Conservation (phyloP, 176 grass and related monocot species). For the Aegilops speltoides region DNA sequence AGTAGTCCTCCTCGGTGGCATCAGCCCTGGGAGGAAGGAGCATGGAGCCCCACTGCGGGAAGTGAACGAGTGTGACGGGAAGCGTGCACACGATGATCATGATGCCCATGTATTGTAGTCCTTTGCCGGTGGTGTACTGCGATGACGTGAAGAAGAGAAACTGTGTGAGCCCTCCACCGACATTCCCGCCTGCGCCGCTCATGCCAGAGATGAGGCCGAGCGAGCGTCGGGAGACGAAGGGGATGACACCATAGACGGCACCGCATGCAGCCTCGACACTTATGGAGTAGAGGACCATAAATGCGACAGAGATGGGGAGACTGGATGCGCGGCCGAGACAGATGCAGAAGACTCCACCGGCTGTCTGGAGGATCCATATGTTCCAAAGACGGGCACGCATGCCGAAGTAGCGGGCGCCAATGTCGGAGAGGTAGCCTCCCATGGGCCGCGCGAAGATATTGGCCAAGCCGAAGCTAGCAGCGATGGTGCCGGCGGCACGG, state of each 20-base stretch:
- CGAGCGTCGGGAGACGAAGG: slow-evolving; percentile 60
- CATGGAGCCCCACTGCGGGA: not conserved
- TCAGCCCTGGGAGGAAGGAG: not conserved
- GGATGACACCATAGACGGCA: slow-evolving; percentile 71
- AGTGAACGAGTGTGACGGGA: not conserved
- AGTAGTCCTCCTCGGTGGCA: not conserved
- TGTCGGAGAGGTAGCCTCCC: slow-evolving; percentile 72
- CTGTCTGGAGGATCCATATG: slow-evolving; percentile 85
- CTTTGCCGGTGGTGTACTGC: not conserved
- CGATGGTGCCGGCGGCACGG: slow-evolving; percentile 66
- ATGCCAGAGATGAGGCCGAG: not conserved
- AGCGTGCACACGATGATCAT: not conserved
- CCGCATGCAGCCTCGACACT: slow-evolving; percentile 81
- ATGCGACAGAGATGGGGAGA: slow-evolving; percentile 44
- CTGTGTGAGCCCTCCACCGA: not conserved
- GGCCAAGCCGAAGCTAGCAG: slow-evolving; percentile 90
- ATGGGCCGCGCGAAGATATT: slow-evolving; percentile 64
- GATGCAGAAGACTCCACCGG: slow-evolving; percentile 51
- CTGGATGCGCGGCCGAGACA: not conserved
- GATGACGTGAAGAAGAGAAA: not conserved
- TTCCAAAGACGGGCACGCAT: slow-evolving; percentile 89
- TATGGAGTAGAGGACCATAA: slow-evolving; percentile 84
- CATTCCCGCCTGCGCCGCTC: not conserved
- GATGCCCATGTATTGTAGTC: not conserved
- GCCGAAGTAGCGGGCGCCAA: slow-evolving; percentile 48